Evolutionary conservation across 495 filamentous ascomycete genomes (phyloP).

Genomic region (Ascobolus immersus): DNA sequence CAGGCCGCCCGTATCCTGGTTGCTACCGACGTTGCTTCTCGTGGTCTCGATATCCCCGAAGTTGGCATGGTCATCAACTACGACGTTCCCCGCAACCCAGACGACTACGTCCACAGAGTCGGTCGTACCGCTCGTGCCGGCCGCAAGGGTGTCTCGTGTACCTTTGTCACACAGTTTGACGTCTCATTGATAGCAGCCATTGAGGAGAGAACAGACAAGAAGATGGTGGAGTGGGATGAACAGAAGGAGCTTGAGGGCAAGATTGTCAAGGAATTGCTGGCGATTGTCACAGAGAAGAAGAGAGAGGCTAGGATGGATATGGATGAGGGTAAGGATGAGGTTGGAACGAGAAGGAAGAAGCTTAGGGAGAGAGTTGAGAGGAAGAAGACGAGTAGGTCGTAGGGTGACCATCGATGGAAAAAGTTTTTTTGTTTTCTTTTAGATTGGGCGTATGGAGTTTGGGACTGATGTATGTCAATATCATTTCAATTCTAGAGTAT

Average conservation of each 20-base stretch:
- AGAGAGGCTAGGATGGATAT: constrained; percentile 67
- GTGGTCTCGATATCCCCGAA: constrained; percentile 85
- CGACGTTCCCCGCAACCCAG: constrained; percentile 80
- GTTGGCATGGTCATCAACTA: constrained; percentile 83
- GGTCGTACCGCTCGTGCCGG: constrained; percentile 88
- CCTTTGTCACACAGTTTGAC: constrained; percentile 77
- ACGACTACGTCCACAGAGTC: constrained; percentile 92
- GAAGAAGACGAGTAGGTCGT: no score
- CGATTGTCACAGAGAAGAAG: constrained; percentile 77
- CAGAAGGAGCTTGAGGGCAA: constrained; percentile 71
- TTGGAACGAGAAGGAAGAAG: constrained; percentile 41
- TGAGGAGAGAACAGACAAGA: constrained; percentile 51
- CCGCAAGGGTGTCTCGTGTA: constrained; percentile 52
- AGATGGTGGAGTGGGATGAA: constrained; percentile 58
- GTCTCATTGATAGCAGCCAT: constrained; percentile 68
- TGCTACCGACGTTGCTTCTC: constrained; percentile 84
- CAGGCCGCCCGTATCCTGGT: constrained; percentile 74
- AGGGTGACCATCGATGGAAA: no score
- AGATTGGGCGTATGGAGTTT: no score
- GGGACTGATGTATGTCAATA: no score
- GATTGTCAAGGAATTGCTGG: constrained; percentile 57
- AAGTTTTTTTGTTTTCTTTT: no score
- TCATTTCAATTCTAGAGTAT: no score
- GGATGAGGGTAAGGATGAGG: constrained; percentile 72
- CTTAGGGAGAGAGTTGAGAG: constrained; percentile 27